A percentile compares a stretch with the other conserved stretches of the same genome.
Conservation (phyloP, 2,329 filamentous ascomycete species). For the Exophiala mesophila region DNA sequence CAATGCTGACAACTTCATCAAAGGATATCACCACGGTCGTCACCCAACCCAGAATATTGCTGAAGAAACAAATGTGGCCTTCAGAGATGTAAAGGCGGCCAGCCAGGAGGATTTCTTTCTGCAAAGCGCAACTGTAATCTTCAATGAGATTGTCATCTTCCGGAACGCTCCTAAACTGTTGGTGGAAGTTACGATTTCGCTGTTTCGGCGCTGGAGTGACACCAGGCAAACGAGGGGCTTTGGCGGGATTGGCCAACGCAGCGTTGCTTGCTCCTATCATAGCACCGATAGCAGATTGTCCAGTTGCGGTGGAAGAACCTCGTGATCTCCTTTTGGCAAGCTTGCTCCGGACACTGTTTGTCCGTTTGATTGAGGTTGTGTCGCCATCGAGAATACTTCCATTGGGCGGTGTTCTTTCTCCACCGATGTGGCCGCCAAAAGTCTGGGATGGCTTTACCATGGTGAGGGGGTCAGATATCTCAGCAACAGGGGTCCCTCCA, state of each 20-base stretch:
- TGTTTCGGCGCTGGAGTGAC: slow-evolving; percentile 96
- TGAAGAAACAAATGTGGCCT: slow-evolving; percentile 96
- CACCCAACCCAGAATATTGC: slow-evolving; percentile 97
- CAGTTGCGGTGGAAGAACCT: slow-evolving; percentile 71
- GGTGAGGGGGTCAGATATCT: slow-evolving; percentile 34
- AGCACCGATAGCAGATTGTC: slow-evolving; percentile 61
- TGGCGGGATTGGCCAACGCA: slow-evolving; percentile 61
- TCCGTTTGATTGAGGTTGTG: slow-evolving; percentile 52
- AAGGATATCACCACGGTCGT: slow-evolving; percentile 98
- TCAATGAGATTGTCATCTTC: slow-evolving; percentile 98
- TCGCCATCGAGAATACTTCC: slow-evolving; percentile 63
- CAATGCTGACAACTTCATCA: slow-evolving; percentile 92
- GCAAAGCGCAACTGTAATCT: slow-evolving; percentile 94
- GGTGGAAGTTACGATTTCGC: slow-evolving; percentile 91
- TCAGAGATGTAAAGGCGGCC: slow-evolving; percentile 94
- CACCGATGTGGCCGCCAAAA: slow-evolving; percentile 39
- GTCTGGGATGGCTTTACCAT: slow-evolving; percentile 26
- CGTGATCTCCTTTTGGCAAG: slow-evolving; percentile 66
- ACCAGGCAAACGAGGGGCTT: slow-evolving; percentile 73
- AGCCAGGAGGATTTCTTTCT: slow-evolving; percentile 91
- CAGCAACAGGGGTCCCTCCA: slow-evolving; percentile 37
- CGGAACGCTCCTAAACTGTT: slow-evolving; percentile 89
- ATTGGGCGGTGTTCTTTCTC: slow-evolving; percentile 58
- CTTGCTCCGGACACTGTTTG: slow-evolving; percentile 63
- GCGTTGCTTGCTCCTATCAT: slow-evolving; percentile 66